phyloP scores from a whole-genome alignment of 176 grass and related monocot species.

The Lolium perenne region DNA sequence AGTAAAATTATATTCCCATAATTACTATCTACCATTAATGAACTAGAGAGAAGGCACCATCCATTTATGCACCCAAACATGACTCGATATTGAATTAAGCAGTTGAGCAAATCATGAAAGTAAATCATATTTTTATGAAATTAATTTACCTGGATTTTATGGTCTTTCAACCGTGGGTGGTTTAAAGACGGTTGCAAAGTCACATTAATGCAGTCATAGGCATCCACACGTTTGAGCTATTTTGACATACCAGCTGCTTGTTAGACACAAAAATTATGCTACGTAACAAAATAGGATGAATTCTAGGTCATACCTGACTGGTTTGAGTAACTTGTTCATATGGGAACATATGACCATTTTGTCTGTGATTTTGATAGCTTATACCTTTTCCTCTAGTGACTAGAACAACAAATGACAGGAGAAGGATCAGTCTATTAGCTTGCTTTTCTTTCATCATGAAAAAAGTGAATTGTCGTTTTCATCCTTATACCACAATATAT shows the following conservation, averaged over 20 bases:
- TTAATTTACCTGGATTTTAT: slow-evolving; percentile 12
- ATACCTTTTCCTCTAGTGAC: too few species aligned
- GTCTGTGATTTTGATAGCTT: too few species aligned
- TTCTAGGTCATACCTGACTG: not conserved
- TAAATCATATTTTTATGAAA: not conserved
- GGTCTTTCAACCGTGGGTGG: slow-evolving; percentile 16
- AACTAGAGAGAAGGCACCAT: not conserved
- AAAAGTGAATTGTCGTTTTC: too few species aligned
- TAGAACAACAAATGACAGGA: too few species aligned
- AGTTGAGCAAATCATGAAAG: not conserved
- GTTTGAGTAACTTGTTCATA: not conserved
- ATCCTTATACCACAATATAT: too few species aligned
- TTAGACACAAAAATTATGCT: not conserved
- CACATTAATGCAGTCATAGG: slow-evolving; percentile 25
- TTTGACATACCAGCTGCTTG: not conserved
- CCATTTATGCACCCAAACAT: not conserved
- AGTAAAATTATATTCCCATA: not conserved
- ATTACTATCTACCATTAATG: not conserved
- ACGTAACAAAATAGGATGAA: not conserved
- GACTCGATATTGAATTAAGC: not conserved
- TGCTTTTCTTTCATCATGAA: too few species aligned
- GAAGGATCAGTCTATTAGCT: too few species aligned
- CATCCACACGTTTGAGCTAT: not conserved
- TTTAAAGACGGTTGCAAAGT: not conserved
- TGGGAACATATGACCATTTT: not conserved